Conservation (phyloP, 257 asterid genomes). For the Solanum tarapatanum region DNA sequence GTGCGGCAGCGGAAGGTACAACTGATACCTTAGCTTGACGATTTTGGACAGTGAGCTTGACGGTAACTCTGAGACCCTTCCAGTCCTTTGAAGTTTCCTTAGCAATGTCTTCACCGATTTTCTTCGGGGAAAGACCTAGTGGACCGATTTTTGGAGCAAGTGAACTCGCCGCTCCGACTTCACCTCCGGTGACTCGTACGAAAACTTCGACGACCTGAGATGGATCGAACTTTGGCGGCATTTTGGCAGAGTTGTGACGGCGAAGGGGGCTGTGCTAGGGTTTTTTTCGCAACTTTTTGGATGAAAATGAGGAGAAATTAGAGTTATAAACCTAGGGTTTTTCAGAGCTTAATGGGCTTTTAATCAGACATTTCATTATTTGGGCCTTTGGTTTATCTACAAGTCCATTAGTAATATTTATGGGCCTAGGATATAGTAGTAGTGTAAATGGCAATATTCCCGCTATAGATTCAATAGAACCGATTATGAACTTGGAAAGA, state of each 20-base stretch:
- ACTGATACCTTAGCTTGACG: slow-evolving; percentile 63
- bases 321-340: background rate
- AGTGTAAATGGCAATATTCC: no score
- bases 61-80: slow-evolving; percentile 66
- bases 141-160: slow-evolving; percentile 83
- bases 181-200: slow-evolving; percentile 71
- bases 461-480: no score
- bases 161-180: slow-evolving; percentile 63
- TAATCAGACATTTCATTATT: background rate
- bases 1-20: slow-evolving; percentile 64
- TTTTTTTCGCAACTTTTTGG: background rate
- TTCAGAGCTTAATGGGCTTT: background rate
- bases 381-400: background rate
- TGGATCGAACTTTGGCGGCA: slow-evolving; percentile 77
- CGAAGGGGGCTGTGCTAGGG: slow-evolving; percentile 8
- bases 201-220: slow-evolving; percentile 58
- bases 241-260: slow-evolving; percentile 1
- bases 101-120: slow-evolving; percentile 66
- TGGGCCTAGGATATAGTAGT: no score
- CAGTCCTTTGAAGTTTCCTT: slow-evolving; percentile 65
- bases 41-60: slow-evolving; percentile 56
- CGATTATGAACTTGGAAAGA: no score
- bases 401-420: no score
- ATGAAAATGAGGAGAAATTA: background rate
- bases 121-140: slow-evolving; percentile 56